Evolutionary conservation across 225 moss, liverwort and hornwort genomes (phyloP), one percentile per base, ranked within the genome.

Genomic region (Lunularia cruciata): DNA sequence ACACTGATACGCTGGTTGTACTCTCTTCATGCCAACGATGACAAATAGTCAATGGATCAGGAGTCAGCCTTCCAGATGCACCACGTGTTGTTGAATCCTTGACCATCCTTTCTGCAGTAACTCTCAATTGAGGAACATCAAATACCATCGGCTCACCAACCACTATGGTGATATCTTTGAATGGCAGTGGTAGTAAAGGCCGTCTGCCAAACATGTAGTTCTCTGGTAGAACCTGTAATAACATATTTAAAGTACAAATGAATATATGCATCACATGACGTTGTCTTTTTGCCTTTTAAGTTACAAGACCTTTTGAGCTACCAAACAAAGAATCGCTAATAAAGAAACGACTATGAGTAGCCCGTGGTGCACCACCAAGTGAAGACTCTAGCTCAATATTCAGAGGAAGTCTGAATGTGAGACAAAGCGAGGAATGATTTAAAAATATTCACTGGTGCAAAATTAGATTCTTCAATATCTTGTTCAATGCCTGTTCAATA

Each of bases 111-210:
- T 82, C 67, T 14, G 92, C 95, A 38, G 72, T 64, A 16, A 77
- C 81, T 62, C 71, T 87, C 58, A 96, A 68, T 19, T 77, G 70
- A 8, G 84, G 79, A 75, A 90, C 74, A 67, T 96, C 92, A 67
- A 96, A 96, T 68, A 90, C 83, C 76, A 96, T 87, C 31, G 95
- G 95, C 66, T 96, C 95, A 69, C 95, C 95, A 36, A 96, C 80
- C 18, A 92, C 77, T 77, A 92, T 87, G 69, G 85, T 90, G 49
- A 96, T 84, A 42, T 77, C 73, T 70, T 96, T 92, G 67, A 92
- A 85, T 6, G 77, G 49, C 42, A 92, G 67, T 34, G 95, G 95
- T 11, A 96, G 8, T 43, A 77, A 85, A 60, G 95, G 88, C 47
- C 95, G 82, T 71, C 76, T 81, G 25, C 88, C 87, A 47, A 73